Conservation (phyloP, 2,329 filamentous ascomycete species). For the Byssoonygena ceratinophila region DNA sequence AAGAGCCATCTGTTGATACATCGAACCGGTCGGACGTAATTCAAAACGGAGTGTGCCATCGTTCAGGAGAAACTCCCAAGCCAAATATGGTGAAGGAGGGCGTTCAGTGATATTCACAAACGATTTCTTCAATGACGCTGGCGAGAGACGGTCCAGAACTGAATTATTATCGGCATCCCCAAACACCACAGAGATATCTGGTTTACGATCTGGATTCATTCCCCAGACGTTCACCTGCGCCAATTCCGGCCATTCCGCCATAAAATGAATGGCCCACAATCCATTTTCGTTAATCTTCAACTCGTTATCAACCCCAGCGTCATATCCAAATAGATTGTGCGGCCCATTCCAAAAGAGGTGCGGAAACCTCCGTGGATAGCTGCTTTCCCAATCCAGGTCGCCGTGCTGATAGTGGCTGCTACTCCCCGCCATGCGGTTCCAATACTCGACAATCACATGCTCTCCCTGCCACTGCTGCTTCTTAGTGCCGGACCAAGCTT, state of each 20-base stretch:
- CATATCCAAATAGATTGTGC: constrained; percentile 55
- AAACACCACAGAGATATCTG: constrained; percentile 49
- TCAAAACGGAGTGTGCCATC: constrained; percentile 46
- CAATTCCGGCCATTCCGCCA: constrained; percentile 53
- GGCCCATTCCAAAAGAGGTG: constrained; percentile 53
- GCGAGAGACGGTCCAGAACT: constrained; percentile 52
- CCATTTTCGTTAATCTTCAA: constrained; percentile 41
- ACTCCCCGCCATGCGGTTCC: constrained; percentile 48
- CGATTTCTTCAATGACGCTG: constrained; percentile 45
- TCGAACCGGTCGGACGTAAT: constrained; percentile 45
- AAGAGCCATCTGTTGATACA: constrained; percentile 44
- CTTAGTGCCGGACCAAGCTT: constrained; percentile 49
- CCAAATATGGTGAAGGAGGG: constrained; percentile 46
- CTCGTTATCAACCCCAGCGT: constrained; percentile 46
- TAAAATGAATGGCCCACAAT: constrained; percentile 50
- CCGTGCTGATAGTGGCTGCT: constrained; percentile 52
- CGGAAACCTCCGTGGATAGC: constrained; percentile 45
- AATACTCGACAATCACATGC: constrained; percentile 55
- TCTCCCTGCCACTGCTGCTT: constrained; percentile 51
- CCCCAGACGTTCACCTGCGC: constrained; percentile 58
- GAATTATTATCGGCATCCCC: constrained; percentile 53
- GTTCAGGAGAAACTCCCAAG: constrained; percentile 47
- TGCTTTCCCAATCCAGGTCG: constrained; percentile 38
- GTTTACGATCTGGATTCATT: constrained; percentile 52
- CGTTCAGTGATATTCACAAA: constrained; percentile 50